Percentiles rank a stretch among this genome's conserved stretches.
Evolutionary conservation across 1,284 basidiomycete genomes (phyloP).

Genomic region (Cutaneotrichosporon cavernicola): DNA sequence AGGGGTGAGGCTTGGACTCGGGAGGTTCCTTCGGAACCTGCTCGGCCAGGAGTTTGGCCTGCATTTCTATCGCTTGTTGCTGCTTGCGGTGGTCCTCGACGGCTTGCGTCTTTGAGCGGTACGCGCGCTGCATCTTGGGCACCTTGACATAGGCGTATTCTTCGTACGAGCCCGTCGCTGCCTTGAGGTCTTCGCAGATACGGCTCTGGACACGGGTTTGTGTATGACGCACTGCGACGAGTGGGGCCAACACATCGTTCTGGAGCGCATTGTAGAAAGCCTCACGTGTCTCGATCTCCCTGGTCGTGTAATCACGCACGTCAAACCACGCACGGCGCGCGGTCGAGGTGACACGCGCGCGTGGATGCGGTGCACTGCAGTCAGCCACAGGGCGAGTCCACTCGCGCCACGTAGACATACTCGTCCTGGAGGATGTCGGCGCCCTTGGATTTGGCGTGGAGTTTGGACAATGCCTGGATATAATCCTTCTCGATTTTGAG

Average conservation of each 20-base stretch:
- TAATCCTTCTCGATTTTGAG: conserved; percentile 78
- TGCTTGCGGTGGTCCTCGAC: conserved; percentile 60
- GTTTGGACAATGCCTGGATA: conserved; percentile 66
- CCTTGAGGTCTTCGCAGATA: conserved; percentile 84
- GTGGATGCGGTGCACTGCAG: conserved; percentile 12
- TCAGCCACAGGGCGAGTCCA: not conserved
- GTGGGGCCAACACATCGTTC: conserved; percentile 68
- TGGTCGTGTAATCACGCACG: conserved; percentile 75
- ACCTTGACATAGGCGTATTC: conserved; percentile 73
- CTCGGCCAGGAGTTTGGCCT: conserved; percentile 49
- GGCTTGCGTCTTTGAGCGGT: conserved; percentile 76
- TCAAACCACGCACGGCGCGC: conserved; percentile 72
- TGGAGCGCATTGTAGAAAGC: conserved; percentile 70
- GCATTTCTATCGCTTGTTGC: conserved; percentile 49
- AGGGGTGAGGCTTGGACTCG: conserved; percentile 24
- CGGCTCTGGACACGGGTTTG: conserved; percentile 82
- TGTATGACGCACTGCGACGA: conserved; percentile 66
- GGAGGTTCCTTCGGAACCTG: conserved; percentile 22
- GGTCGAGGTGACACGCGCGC: conserved; percentile 52
- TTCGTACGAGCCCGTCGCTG: conserved; percentile 65
- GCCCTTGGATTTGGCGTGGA: conserved; percentile 68
- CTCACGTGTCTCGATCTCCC: conserved; percentile 76
- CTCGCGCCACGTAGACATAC: conserved; percentile 30
- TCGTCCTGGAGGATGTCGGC: conserved; percentile 58
- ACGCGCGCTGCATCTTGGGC: conserved; percentile 72